Conservation (phyloP, 148 eudicot species). For the Vaccinium myrtillus region DNA sequence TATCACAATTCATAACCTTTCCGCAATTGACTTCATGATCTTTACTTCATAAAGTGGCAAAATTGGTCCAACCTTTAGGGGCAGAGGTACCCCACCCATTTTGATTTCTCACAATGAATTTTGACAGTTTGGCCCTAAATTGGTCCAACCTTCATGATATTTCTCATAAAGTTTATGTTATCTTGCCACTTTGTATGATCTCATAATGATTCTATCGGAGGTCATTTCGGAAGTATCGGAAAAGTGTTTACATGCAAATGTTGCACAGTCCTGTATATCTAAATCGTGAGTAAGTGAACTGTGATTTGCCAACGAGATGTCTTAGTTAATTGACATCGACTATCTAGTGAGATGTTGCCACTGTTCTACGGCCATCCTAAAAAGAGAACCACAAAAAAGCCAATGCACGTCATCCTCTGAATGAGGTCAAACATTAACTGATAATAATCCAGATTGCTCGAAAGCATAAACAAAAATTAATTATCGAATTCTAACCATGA, state of each 20-base stretch:
- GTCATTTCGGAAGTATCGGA: not conserved
- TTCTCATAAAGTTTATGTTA: not conserved
- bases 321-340: not conserved
- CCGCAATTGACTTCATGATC: not conserved
- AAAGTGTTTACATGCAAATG: not conserved
- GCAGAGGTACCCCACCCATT: no score
- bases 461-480: not conserved
- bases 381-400: not conserved
- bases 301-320: not conserved
- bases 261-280: not conserved
- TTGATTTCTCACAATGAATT: no score
- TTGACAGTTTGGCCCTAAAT: no score
- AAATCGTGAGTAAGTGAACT: not conserved
- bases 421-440: not conserved
- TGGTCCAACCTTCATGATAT: no score
- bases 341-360: not conserved
- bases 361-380: not conserved
- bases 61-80: no score
- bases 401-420: not conserved
- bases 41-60: not conserved
- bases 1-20: not conserved
- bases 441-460: not conserved
- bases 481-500: not conserved
- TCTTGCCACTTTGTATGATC: not conserved
- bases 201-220: not conserved